Conservation (phyloP, 768 basidiomycete genomes). For the Naganishia vishniacii region DNA sequence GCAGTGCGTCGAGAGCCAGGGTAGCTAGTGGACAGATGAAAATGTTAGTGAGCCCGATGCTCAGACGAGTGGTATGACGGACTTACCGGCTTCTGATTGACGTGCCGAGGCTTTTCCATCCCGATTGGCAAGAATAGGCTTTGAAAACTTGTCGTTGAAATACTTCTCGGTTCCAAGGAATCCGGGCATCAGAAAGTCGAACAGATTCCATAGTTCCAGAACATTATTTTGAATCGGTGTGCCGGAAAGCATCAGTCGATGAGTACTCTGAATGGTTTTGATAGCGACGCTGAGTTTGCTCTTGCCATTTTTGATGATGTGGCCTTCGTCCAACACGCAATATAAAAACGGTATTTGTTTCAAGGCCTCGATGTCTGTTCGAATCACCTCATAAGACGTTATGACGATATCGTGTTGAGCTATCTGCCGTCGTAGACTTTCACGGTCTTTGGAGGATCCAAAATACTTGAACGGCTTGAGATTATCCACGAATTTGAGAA, state of each 20-base stretch:
- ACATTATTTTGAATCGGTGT: constrained; percentile 99
- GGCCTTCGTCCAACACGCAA: constrained; percentile 95
- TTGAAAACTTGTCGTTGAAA: constrained; percentile 92
- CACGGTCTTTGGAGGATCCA: constrained; percentile 76
- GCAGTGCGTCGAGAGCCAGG: constrained; percentile 85
- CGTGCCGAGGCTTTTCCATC: constrained; percentile 81
- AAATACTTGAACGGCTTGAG: constrained; percentile 80
- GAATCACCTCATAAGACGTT: constrained; percentile 94
- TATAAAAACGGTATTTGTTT: constrained; percentile 79
- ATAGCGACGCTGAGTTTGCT: constrained; percentile 96
- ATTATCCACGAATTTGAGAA: constrained; percentile 81
- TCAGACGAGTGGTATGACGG: constrained; percentile 13
- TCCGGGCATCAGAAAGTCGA: constrained; percentile 99
- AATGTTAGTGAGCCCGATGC: neutral
- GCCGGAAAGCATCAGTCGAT: constrained; percentile 89
- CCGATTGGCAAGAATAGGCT: constrained; percentile 87
- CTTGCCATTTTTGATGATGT: constrained; percentile 97
- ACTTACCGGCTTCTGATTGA: constrained; percentile 84
- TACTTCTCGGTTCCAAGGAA: constrained; percentile 91
- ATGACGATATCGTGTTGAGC: constrained; percentile 80
- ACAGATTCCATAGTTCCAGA: constrained; percentile 93
- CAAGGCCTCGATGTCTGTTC: constrained; percentile 75
- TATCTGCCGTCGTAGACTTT: constrained; percentile 61
- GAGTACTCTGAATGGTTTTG: constrained; percentile 80
- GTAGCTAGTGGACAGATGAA: constrained; percentile 58